These are phyloP conservation scores for Passiflora organensis DNA, from an alignment of 345 rosid genomes.

Conservation along the genomic window DNA sequence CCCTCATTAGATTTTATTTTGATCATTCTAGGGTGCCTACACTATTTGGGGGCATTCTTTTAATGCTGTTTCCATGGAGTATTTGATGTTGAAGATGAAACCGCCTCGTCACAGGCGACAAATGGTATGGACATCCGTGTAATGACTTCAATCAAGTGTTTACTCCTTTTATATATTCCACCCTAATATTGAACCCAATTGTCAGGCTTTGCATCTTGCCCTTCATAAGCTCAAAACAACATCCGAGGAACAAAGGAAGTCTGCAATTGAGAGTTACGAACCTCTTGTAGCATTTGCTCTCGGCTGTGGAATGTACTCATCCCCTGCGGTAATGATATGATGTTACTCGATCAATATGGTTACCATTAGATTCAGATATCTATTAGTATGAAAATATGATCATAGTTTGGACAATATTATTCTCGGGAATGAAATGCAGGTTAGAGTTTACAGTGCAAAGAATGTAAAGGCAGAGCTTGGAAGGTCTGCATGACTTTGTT, in stretches of 20 bases:
- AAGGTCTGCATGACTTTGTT: constrained; percentile 72
- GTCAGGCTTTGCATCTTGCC: constrained; percentile 81
- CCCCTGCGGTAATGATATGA: constrained; percentile 68
- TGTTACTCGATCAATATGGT: no score
- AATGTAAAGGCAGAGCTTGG: constrained; percentile 69
- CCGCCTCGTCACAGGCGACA: constrained; percentile 86
- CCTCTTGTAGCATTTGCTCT: constrained; percentile 78
- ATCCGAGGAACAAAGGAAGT: constrained; percentile 66
- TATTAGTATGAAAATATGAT: no score
- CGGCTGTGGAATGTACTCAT: constrained; percentile 85
- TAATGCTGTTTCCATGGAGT: constrained; percentile 74
- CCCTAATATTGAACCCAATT: constrained; percentile 6
- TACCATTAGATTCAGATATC: no score
- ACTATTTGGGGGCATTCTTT: constrained; percentile 90
- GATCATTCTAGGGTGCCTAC: constrained; percentile 68
- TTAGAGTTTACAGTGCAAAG: constrained; percentile 61
- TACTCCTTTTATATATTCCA: constrained; percentile 6
- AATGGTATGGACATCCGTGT: constrained; percentile 41
- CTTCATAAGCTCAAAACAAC: constrained; percentile 75
- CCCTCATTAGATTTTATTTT: neutral
- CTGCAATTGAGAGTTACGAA: constrained; percentile 48
- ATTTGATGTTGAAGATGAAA: constrained; percentile 71
- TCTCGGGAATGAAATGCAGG: constrained; percentile 38
- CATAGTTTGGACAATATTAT: no score
- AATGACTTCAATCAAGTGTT: neutral